These are phyloP conservation scores for Phyllosticta capitalensis DNA, from an alignment of 2,329 filamentous ascomycete genomes.

Conservation along the genomic window DNA sequence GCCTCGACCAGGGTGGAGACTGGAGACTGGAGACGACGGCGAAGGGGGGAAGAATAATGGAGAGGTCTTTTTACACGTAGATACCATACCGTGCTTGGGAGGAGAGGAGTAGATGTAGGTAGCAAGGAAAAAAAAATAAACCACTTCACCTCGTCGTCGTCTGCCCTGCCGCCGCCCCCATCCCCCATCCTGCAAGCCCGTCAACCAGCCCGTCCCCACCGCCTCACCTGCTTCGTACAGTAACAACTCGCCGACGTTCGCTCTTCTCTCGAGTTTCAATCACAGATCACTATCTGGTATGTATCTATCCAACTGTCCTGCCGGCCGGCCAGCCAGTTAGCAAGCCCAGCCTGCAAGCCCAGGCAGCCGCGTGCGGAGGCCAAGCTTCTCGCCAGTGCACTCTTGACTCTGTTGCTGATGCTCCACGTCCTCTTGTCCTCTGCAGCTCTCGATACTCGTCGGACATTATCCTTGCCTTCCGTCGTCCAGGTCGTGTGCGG, in stretches of 20 bases:
- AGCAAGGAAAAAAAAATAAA: background rate
- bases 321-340: no score
- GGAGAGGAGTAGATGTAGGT: background rate
- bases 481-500: background rate
- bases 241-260: background rate
- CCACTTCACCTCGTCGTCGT: background rate
- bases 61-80: no score
- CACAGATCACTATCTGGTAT: slow-evolving; percentile 18
- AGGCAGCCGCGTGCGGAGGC: background rate
- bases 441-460: background rate
- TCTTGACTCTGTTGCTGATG: background rate
- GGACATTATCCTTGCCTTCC: background rate
- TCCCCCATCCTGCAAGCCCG: background rate
- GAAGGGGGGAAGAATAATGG: background rate
- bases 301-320: slow-evolving; percentile 22
- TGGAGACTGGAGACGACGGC: background rate
- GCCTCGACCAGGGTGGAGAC: background rate
- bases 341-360: slow-evolving; percentile 5
- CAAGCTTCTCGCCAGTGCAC: no score
- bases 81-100: no score
- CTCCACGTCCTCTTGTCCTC: background rate
- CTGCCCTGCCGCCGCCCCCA: slow-evolving; percentile 2
- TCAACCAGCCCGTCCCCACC: slow-evolving; percentile 7
- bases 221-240: background rate
- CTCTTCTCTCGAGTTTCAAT: slow-evolving; percentile 28